Percentiles rank a stretch among this genome's conserved stretches.
Conservation (phyloP, 2,329 filamentous ascomycete species). For the Pyricularia grisea region DNA sequence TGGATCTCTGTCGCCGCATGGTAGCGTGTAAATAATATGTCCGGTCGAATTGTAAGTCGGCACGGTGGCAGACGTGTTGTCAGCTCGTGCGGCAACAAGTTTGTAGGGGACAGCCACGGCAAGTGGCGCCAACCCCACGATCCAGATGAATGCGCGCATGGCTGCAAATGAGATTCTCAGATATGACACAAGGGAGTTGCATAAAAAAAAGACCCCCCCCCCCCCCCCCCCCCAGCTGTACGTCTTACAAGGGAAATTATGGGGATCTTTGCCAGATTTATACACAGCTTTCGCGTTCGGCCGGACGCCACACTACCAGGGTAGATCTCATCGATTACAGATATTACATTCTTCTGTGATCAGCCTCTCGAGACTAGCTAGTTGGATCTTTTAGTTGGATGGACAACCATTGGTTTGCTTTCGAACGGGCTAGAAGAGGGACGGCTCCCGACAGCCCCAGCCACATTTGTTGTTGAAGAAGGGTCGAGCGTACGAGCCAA, state of each 20-base stretch:
- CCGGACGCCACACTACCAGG: neutral
- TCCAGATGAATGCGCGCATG: neutral
- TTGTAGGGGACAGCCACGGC: neutral
- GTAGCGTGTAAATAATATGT: neutral
- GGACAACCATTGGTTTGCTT: neutral
- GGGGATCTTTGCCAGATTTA: neutral
- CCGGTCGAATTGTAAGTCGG: neutral
- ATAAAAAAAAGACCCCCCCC: too few relatives aligned
- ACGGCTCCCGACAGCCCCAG: neutral
- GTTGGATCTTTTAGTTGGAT: neutral
- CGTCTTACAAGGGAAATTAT: neutral
- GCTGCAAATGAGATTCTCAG: neutral
- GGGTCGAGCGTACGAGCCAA: neutral
- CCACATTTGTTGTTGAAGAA: neutral
- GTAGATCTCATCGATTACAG: neutral
- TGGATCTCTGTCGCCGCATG: neutral
- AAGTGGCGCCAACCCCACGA: neutral
- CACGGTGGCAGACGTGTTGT: neutral
- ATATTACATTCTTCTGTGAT: neutral
- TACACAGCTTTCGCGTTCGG: neutral
- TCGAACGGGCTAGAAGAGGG: neutral
- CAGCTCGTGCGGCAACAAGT: neutral
- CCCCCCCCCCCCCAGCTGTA: neutral
- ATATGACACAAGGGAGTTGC: neutral
- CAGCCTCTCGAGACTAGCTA: neutral